Evolutionary conservation across 1,284 basidiomycete species (phyloP), one percentile per base, ranked within the genome.

Genomic region (Trametes versicolor): DNA sequence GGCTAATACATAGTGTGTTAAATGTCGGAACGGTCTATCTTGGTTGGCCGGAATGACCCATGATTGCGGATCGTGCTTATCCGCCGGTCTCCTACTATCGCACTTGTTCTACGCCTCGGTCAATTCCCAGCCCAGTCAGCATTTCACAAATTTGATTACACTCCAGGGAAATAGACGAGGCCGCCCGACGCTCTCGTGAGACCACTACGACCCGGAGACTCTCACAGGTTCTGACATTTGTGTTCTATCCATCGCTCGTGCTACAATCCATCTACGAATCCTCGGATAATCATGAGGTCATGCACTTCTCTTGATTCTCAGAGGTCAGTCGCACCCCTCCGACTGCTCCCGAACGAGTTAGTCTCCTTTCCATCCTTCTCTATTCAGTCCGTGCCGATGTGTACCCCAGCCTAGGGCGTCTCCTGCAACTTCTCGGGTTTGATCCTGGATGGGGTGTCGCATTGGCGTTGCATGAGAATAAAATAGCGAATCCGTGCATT

Each of bases 251-350:
- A 61, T 43, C 27, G 34, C 32, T 57, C 66, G 60, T 47, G 60
- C 63, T 55, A 60, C 60, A 23, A 6, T 23, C 49, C 57, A 19
- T 37, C 29, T 47, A 49, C 53, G 32, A 61, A 65, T 61, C 55
- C 43, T 69, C 68, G 68, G 65, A 67, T 65, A 69, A 63, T 65
- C 65, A 65, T 65, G 65, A 69, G 61, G 68, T 69, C 65, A 67
- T 64, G 47, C 57, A 23, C 58, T 56, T 54, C 62, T 36, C 25
- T 29, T 34, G 43, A 29, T 65, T 59, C 47, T 25, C 37, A 56
- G 34, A 52, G 54, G 53, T 52, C 63, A 63, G 37, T 61, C 19
- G 39, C 32, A 21, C 13, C 13, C 32, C 8, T 55, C 37, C 58
- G 37, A 63, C 19, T 51, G 51, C 63, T 19, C 39, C 68, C 61